These are phyloP conservation scores for Candida manassasensis DNA, from an alignment of 805 yeast species.

Conservation along the genomic window DNA sequence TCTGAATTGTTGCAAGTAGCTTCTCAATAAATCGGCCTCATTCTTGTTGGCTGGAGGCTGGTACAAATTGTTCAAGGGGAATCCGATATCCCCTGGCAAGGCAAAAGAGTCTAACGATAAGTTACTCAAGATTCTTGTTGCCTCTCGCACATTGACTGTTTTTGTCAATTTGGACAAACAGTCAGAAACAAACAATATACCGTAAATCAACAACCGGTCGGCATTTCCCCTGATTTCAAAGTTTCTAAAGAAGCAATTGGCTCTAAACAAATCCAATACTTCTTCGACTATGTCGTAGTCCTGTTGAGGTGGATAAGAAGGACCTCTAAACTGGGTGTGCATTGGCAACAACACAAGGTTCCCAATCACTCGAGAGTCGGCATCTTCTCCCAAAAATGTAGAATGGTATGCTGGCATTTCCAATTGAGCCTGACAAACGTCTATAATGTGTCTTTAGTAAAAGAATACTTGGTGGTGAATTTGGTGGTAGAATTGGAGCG, in stretches of 20 bases:
- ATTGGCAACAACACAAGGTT: conserved; percentile 84
- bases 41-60: conserved; percentile 67
- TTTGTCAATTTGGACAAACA: conserved; percentile 63
- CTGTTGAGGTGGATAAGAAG: conserved; percentile 71
- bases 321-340: conserved; percentile 82
- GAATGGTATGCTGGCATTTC: conserved; percentile 70
- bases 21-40: conserved; percentile 75
- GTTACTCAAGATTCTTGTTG: conserved; percentile 67
- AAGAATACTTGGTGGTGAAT: too few relatives aligned
- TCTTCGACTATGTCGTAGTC: conserved; percentile 91
- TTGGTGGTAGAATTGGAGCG: too few relatives aligned
- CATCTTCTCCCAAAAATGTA: conserved; percentile 63
- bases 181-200: conserved; percentile 83
- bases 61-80: conserved; percentile 82
- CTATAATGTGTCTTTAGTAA: too few relatives aligned
- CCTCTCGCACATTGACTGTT: conserved; percentile 50
- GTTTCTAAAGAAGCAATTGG: conserved; percentile 93
- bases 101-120: conserved; percentile 83
- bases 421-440: background rate
- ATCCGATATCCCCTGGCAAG: conserved; percentile 92
- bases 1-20: conserved; percentile 86
- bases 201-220: conserved; percentile 89
- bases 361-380: conserved; percentile 60
- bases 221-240: conserved; percentile 96
- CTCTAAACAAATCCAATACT: conserved; percentile 83